Evolutionary conservation across 2,329 filamentous ascomycete species (phyloP).

Genomic region (Xylariales sp.): DNA sequence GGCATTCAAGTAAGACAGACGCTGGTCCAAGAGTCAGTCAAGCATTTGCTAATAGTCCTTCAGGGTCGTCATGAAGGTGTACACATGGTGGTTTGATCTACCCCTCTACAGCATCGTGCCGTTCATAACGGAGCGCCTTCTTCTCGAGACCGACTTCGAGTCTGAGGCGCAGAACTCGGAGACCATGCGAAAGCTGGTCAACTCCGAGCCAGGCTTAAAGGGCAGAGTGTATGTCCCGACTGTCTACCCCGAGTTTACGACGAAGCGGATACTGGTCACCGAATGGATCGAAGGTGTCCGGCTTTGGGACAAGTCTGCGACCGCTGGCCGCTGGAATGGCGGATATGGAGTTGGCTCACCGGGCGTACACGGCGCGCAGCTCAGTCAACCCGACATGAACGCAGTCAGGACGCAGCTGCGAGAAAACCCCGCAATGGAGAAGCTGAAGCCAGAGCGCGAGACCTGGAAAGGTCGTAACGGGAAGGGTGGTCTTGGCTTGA

Average conservation of each 20-base stretch:
- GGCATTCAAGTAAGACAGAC: conserved; percentile 72
- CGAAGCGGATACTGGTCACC: conserved; percentile 80
- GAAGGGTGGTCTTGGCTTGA: conserved; percentile 78
- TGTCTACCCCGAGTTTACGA: conserved; percentile 77
- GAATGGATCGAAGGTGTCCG: conserved; percentile 97
- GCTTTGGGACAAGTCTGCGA: conserved; percentile 84
- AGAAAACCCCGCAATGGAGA: conserved; percentile 49
- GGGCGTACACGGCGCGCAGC: conserved; percentile 63
- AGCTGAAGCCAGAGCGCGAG: conserved; percentile 74
- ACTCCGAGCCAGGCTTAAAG: conserved; percentile 68
- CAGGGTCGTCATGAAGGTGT: conserved; percentile 74
- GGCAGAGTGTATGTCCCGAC: conserved; percentile 83
- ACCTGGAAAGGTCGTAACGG: conserved; percentile 70
- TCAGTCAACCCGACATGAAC: conserved; percentile 41
- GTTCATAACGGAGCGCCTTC: conserved; percentile 86
- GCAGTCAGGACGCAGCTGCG: conserved; percentile 40
- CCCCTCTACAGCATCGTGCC: conserved; percentile 87
- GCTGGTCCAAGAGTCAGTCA: not conserved
- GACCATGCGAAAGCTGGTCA: conserved; percentile 73
- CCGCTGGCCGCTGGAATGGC: conserved; percentile 74
- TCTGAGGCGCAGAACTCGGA: conserved; percentile 88
- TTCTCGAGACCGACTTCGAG: conserved; percentile 89
- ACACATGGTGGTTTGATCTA: conserved; percentile 87
- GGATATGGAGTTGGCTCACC: conserved; percentile 72
- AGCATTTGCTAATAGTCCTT: conserved; percentile 13